These are phyloP conservation scores for Pythium utonaiense DNA, from an alignment of 352 stramenopile species.

Conservation along the genomic window DNA sequence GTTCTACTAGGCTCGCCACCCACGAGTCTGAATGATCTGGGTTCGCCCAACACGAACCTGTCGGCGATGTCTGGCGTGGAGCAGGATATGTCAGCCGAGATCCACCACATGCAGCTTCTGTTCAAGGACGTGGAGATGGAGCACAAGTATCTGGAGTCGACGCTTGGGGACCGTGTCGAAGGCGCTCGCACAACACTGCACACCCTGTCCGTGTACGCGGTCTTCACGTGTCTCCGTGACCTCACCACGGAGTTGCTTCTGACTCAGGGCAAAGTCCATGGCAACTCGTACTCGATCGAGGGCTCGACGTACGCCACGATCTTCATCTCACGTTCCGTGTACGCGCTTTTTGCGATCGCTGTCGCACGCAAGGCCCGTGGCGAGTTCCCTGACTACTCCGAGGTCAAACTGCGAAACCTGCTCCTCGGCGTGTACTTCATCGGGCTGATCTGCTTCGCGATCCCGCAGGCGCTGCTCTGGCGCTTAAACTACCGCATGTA, in stretches of 20 bases:
- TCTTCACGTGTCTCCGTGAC: conserved; percentile 69
- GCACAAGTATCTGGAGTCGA: conserved; percentile 66
- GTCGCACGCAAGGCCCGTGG: conserved; percentile 34
- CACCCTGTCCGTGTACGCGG: conserved; percentile 48
- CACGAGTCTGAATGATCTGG: conserved; percentile 28
- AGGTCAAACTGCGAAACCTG: conserved; percentile 61
- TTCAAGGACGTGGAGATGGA: conserved; percentile 77
- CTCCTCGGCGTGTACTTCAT: conserved; percentile 56
- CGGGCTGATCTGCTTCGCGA: conserved; percentile 47
- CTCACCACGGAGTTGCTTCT: conserved; percentile 46
- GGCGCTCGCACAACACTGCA: conserved; percentile 58
- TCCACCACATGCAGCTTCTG: conserved; percentile 48
- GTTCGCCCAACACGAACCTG: conserved; percentile 32
- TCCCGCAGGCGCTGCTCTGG: conserved; percentile 53
- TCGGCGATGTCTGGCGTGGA: conserved; percentile 40
- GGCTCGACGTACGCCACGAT: conserved; percentile 42
- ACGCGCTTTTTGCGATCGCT: conserved; percentile 22
- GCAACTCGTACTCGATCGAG: conserved; percentile 17
- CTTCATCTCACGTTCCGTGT: conserved; percentile 36
- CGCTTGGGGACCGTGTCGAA: conserved; percentile 54
- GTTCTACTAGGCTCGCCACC: conserved; percentile 52
- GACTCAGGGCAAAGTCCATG: conserved; percentile 19
- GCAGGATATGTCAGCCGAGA: conserved; percentile 63
- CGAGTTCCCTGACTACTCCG: conserved; percentile 55
- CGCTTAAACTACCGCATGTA: conserved; percentile 49